phyloP scores from a whole-genome alignment of 768 basidiomycete genomes.

The Chalciporus pseudorubinellus region DNA sequence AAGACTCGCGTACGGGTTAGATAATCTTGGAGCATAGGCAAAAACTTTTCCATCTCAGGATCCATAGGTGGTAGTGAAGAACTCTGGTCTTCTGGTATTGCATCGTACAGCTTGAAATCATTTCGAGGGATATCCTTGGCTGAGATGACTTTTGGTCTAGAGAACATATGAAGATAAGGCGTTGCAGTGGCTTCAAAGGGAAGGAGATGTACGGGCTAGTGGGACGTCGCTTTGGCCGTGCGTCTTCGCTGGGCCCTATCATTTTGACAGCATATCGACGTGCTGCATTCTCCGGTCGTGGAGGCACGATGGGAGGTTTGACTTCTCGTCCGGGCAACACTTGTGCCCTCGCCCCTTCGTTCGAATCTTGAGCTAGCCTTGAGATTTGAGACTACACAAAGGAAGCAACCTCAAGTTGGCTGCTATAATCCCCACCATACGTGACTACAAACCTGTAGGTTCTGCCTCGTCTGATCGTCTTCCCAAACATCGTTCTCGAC shows the following conservation, averaged over 20 bases:
- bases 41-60: constrained; percentile 71
- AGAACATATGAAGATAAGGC: neutral
- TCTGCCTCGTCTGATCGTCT: constrained; percentile 52
- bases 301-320: constrained; percentile 7
- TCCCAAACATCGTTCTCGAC: constrained; percentile 71
- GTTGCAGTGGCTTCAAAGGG: neutral
- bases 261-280: constrained; percentile 51
- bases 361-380: constrained; percentile 44
- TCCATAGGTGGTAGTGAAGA: constrained; percentile 37
- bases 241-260: constrained; percentile 11
- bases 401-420: neutral
- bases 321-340: constrained; percentile 16
- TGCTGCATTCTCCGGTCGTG: constrained; percentile 36
- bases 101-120: constrained; percentile 72
- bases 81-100: constrained; percentile 46
- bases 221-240: constrained; percentile 24
- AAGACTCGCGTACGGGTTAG: constrained; percentile 46
- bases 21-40: constrained; percentile 77
- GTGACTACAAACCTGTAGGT: constrained; percentile 53
- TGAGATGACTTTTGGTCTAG: constrained; percentile 56
- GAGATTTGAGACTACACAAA: constrained; percentile 53
- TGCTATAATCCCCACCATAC: neutral
- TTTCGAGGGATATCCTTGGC: constrained; percentile 45
- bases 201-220: constrained; percentile 42
- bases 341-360: constrained; percentile 14